Percentiles rank a stretch among this genome's conserved stretches.
Conservation (phyloP, 495 filamentous ascomycete genomes). For the Neurospora sp. region DNA sequence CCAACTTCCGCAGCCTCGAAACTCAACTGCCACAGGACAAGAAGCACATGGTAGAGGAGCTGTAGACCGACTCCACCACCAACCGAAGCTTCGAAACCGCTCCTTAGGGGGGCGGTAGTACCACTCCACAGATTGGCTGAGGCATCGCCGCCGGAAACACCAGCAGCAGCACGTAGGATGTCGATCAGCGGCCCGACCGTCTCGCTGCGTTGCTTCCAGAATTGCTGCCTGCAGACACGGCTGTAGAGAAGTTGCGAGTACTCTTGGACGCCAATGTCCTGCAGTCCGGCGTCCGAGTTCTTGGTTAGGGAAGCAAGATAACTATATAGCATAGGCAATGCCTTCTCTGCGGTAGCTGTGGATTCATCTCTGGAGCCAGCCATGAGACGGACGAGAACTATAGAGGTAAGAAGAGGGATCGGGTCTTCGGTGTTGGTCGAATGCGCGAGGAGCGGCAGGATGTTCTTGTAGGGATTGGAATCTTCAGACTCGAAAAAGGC, state of each 20-base stretch:
- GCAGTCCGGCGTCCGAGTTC: slow-evolving; percentile 67
- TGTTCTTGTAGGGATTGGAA: slow-evolving; percentile 59
- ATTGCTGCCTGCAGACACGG: slow-evolving; percentile 61
- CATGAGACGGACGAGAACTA: slow-evolving; percentile 73
- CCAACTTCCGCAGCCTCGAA: slow-evolving; percentile 81
- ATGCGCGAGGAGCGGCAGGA: slow-evolving; percentile 74
- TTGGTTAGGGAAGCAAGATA: slow-evolving; percentile 78
- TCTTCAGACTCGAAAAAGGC: slow-evolving; percentile 63
- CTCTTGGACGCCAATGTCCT: slow-evolving; percentile 90
- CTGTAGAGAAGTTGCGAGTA: slow-evolving; percentile 81
- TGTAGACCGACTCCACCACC: slow-evolving; percentile 83
- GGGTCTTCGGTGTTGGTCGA: slow-evolving; percentile 74
- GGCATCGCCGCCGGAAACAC: slow-evolving; percentile 54
- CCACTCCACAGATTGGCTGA: slow-evolving; percentile 57
- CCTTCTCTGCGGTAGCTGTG: slow-evolving; percentile 49
- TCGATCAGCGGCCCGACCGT: slow-evolving; percentile 74
- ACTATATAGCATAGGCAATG: slow-evolving; percentile 73
- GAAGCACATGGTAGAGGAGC: slow-evolving; percentile 84
- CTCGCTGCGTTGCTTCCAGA: slow-evolving; percentile 80
- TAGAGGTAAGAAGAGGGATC: slow-evolving; percentile 81
- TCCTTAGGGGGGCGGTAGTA: slow-evolving; percentile 41
- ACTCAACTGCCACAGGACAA: slow-evolving; percentile 90
- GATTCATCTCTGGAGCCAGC: slow-evolving; percentile 53
- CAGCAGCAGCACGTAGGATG: slow-evolving; percentile 70
- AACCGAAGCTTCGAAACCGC: slow-evolving; percentile 49